Base-by-base conservation (phyloP, 1,284 basidiomycete genomes). In the Leccinum huronense region DNA sequence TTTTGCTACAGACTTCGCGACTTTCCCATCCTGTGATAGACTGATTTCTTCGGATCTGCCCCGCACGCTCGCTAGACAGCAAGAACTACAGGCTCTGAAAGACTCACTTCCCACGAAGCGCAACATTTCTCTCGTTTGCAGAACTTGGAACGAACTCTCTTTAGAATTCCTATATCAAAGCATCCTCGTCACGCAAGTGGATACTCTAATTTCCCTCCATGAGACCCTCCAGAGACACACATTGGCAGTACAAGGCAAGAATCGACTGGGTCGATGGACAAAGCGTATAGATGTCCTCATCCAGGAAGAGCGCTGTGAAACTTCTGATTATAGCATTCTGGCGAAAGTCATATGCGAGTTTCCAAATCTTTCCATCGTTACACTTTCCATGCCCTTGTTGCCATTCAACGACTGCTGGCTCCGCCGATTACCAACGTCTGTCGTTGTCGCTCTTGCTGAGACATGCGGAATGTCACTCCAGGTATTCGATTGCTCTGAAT, bases 401-500 rank as follows among this genome's bases (percentile, higher is more conserved):
- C 70, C 73, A 23, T 65, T 66, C 34, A 70, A 72, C 23, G 65
- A 72, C 56, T 66, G 64, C 53, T 76, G 73, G 75, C 72, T 73
- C 42, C 65, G 71, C 33, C 71, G 70, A 34, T 57, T 76, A 36
- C 75, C 73, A 1, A 65, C 66, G 23, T 42, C 67, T n/a, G 55
- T 75, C n/a, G 31, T 75, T 6, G 54, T 56, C 1, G 65, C 75
- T 40, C 61, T 74, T 9, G 69, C 63, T 16, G 72, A 75, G 68
- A 70, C 72, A n/a, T 74, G 71, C 5, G 72, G 71, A 23, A 23
- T 45, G 5, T 74, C 75, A 31, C 66, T 76, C 7, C 69, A 70
- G 40, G 58, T 65, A 34, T 76, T 74, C 60, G 73, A 76, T 38
- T 74, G 72, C 51, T 75, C 73, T 9, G 72, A 75, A 23, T 76